phyloP scores from a whole-genome alignment of 2,329 filamentous ascomycete genomes.

The Aspergillus floridensis region DNA sequence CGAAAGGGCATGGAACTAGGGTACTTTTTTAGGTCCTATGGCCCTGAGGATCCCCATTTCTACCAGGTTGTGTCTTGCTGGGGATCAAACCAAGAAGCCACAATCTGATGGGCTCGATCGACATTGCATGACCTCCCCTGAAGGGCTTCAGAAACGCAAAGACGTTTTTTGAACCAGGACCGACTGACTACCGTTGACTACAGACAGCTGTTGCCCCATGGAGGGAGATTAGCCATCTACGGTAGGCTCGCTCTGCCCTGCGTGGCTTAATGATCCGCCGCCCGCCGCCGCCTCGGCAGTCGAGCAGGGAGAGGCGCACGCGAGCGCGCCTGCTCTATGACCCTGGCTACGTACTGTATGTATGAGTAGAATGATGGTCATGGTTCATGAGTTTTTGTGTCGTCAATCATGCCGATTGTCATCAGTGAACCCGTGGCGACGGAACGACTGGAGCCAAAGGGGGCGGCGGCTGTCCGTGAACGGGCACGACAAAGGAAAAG shows the following conservation, averaged over 20 bases:
- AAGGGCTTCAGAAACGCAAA: slow-evolving; percentile 8
- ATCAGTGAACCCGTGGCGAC: not conserved
- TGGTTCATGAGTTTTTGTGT: not conserved
- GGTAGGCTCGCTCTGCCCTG: not conserved
- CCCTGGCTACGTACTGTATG: not conserved
- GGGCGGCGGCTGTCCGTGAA: too few relatives aligned
- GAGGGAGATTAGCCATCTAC: not conserved
- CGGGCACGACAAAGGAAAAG: not conserved
- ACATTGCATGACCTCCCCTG: slow-evolving; percentile 33
- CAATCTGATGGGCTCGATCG: slow-evolving; percentile 27
- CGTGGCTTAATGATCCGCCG: slow-evolving; percentile 11
- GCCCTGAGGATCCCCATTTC: too few relatives aligned
- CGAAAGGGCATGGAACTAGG: too few relatives aligned
- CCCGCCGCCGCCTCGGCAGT: slow-evolving; percentile 8
- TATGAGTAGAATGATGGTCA: not conserved
- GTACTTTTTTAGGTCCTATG: too few relatives aligned
- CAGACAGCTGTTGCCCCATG: slow-evolving; percentile 1
- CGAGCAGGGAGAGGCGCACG: not conserved
- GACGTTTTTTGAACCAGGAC: slow-evolving; percentile 2
- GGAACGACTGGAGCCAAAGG: too few relatives aligned
- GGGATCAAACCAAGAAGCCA: not conserved
- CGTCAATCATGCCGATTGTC: too few relatives aligned
- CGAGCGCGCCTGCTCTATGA: too few relatives aligned
- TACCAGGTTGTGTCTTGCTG: too few relatives aligned
- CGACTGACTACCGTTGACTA: not conserved